Evolutionary conservation across 192 early-diverging fungal genomes (phyloP).

Genomic region (Rhizoclosmatium globosum): DNA sequence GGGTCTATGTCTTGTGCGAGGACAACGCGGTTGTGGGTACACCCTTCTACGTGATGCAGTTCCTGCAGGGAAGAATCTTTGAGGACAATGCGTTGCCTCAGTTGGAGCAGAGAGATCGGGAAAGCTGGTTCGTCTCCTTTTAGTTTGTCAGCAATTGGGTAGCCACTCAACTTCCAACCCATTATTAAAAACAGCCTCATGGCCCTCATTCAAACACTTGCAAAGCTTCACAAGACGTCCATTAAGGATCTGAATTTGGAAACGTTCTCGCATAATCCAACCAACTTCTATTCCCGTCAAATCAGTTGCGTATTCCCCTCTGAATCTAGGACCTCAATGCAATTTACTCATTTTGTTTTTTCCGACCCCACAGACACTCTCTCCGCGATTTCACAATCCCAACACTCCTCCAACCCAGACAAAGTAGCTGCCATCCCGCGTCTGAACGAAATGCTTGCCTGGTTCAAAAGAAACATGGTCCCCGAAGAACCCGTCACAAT

Average conservation of each 20-base stretch:
- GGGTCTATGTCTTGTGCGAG: constrained; percentile 88
- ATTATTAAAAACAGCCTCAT: constrained; percentile 34
- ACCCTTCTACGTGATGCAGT: constrained; percentile 98
- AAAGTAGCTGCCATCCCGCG: constrained; percentile 75
- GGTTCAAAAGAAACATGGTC: constrained; percentile 76
- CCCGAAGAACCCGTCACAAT: constrained; percentile 77
- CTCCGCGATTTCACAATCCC: constrained; percentile 65
- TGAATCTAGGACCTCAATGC: too few relatives aligned
- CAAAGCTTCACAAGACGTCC: constrained; percentile 81
- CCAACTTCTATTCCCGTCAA: constrained; percentile 88
- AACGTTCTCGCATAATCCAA: constrained; percentile 66
- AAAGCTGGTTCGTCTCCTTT: constrained; percentile 37
- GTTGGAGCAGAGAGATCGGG: constrained; percentile 22
- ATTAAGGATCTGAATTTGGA: constrained; percentile 70
- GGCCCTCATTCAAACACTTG: constrained; percentile 78
- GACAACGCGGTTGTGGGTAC: constrained; percentile 86
- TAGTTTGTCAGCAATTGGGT: background rate
- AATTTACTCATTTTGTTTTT: too few relatives aligned
- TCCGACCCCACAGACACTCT: constrained; percentile 49
- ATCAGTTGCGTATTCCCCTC: constrained; percentile 43
- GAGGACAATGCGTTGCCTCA: constrained; percentile 52
- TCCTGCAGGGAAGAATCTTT: constrained; percentile 89
- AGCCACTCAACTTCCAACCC: too few relatives aligned
- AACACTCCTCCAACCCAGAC: constrained; percentile 64
- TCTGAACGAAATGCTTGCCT: constrained; percentile 72